phyloP scores from a whole-genome alignment of 1,139 yeast species.

The Yamadazyma taylorii region DNA sequence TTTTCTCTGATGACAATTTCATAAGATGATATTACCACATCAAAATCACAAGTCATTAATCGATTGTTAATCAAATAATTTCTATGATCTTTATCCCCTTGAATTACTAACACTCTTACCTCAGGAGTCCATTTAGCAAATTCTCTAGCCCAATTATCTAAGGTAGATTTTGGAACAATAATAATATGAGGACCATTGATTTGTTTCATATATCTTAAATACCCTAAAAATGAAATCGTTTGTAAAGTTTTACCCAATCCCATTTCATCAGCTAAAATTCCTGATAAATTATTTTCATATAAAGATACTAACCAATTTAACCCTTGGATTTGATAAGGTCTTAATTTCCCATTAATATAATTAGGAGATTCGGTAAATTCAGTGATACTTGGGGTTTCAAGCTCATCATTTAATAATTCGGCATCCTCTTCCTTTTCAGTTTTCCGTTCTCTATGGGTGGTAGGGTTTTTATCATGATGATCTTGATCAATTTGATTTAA shows the following conservation, averaged over 20 bases:
- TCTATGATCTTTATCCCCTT: constrained; percentile 73
- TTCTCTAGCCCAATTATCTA: constrained; percentile 80
- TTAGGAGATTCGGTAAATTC: constrained; percentile 69
- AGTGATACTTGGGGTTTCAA: constrained; percentile 39
- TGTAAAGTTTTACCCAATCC: constrained; percentile 96
- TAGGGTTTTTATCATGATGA: constrained; percentile 3
- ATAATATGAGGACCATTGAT: constrained; percentile 74
- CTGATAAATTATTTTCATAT: constrained; percentile 81
- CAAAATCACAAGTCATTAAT: constrained; percentile 64
- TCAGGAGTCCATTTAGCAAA: constrained; percentile 80
- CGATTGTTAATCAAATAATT: constrained; percentile 49
- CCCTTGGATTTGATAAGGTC: constrained; percentile 92
- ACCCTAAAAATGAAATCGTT: constrained; percentile 82
- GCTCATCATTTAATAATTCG: constrained; percentile 59
- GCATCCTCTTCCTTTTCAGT: constrained; percentile 74
- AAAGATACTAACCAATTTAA: constrained; percentile 87
- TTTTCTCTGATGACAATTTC: constrained; percentile 79
- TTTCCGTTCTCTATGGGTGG: constrained; percentile 47
- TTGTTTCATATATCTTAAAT: constrained; percentile 58
- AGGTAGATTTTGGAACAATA: constrained; percentile 75
- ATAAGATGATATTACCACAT: constrained; percentile 70
- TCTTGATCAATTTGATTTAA: constrained; percentile 38
- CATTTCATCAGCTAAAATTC: constrained; percentile 97
- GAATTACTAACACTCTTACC: constrained; percentile 63
- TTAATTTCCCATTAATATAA: constrained; percentile 59